These are phyloP conservation scores for Vicia sativa DNA, from an alignment of 306 rosid genomes.

Conservation along the genomic window DNA sequence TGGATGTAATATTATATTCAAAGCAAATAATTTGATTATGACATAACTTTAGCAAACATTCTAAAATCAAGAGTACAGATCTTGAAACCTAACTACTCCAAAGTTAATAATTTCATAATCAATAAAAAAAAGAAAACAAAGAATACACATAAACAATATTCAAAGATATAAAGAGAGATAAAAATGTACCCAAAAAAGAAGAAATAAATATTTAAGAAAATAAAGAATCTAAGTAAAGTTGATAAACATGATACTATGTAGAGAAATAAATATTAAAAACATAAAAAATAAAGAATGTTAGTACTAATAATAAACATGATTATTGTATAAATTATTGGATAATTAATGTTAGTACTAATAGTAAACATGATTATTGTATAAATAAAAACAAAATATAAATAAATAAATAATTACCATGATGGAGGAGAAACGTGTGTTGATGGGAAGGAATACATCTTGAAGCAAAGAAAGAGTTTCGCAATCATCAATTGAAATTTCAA, in stretches of 20 bases:
- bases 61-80: background rate
- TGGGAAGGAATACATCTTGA: constrained; percentile 47
- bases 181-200: background rate
- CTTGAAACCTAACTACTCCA: background rate
- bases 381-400: background rate
- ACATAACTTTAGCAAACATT: background rate
- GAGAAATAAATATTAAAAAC: too few species aligned
- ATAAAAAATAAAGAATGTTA: too few species aligned
- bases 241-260: too few species aligned
- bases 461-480: constrained; percentile 29
- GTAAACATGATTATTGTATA: background rate
- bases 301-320: background rate
- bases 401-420: constrained; percentile 42
- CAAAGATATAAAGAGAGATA: background rate
- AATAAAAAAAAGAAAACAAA: background rate
- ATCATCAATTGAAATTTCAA: constrained; percentile 42
- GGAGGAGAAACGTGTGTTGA: constrained; percentile 58
- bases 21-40: background rate
- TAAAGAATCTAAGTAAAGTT: too few species aligned
- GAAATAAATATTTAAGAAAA: too few species aligned
- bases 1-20: too few species aligned
- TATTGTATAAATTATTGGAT: background rate
- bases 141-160: background rate
- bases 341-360: too few species aligned
- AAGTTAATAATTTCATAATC: background rate